Percentiles rank a stretch among this genome's conserved stretches.
phyloP scores from a whole-genome alignment of 2,329 filamentous ascomycete species.

The Ophiostoma sp. region DNA sequence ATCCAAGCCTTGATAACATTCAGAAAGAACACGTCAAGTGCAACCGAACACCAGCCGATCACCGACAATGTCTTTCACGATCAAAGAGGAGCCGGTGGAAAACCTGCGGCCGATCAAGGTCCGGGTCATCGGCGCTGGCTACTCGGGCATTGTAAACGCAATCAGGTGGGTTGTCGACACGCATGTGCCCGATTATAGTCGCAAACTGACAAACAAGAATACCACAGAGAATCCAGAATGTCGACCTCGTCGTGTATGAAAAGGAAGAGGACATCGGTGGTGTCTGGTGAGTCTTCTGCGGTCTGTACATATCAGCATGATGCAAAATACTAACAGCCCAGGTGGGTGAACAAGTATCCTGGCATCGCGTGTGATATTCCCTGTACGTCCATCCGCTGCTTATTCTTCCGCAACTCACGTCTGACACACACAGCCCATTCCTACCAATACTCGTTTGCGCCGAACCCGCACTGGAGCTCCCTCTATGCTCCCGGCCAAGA shows the following conservation, averaged over 20 bases:
- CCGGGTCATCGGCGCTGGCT: conserved; percentile 34
- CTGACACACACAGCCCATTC: conserved; percentile 38
- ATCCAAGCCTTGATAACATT: neutral
- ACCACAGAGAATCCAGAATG: conserved; percentile 33
- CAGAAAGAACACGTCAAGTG: neutral
- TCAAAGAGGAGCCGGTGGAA: conserved; percentile 33
- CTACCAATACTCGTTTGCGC: conserved; percentile 52
- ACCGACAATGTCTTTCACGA: conserved; percentile 16
- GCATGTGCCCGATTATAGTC: conserved; percentile 18
- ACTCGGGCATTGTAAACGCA: conserved; percentile 33
- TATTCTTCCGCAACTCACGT: neutral
- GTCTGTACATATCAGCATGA: neutral
- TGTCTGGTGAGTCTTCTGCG: conserved; percentile 30
- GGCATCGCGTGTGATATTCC: conserved; percentile 37
- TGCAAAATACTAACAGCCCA: neutral
- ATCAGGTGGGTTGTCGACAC: conserved; percentile 27
- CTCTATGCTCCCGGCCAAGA: conserved; percentile 47
- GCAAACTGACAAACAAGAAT: conserved; percentile 28
- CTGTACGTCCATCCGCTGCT: conserved; percentile 28
- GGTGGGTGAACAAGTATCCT: conserved; percentile 33
- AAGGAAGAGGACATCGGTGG: conserved; percentile 35
- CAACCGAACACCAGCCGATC: neutral
- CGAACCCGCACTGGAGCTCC: conserved; percentile 49
- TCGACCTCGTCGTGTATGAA: conserved; percentile 35
- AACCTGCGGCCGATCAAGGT: conserved; percentile 34